Evolutionary conservation across 768 basidiomycete genomes (phyloP).

Genomic region (Russula compacta): DNA sequence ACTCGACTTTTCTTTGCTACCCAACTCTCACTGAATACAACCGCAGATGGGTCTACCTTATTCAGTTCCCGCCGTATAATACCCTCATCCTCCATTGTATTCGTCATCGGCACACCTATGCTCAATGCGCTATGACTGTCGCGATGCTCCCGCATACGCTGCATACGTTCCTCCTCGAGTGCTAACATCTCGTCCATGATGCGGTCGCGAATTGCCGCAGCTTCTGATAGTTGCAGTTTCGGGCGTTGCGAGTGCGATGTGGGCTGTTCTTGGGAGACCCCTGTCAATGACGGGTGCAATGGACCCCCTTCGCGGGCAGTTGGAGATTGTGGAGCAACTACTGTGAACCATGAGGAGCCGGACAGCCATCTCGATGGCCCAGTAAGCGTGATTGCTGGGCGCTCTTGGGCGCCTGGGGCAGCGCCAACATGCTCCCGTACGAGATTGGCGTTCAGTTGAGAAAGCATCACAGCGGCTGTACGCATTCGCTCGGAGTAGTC

Average conservation of each 20-base stretch:
- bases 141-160: slow-evolving; percentile 68
- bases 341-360: slow-evolving; percentile 24
- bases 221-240: slow-evolving; percentile 74
- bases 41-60: slow-evolving; percentile 91
- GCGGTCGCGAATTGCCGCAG: slow-evolving; percentile 81
- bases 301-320: slow-evolving; percentile 18
- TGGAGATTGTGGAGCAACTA: slow-evolving; percentile 8
- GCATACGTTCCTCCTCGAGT: slow-evolving; percentile 94
- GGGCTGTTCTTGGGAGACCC: slow-evolving; percentile 19
- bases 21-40: slow-evolving; percentile 96
- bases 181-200: slow-evolving; percentile 99
- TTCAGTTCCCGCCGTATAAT: slow-evolving; percentile 91
- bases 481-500: slow-evolving; percentile 99
- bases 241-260: slow-evolving; percentile 35
- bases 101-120: slow-evolving; percentile 23
- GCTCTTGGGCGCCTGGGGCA: slow-evolving; percentile 10
- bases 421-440: slow-evolving; percentile 43
- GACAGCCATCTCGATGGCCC: slow-evolving; percentile 26
- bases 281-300: slow-evolving; percentile 28
- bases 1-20: slow-evolving; percentile 90
- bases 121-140: slow-evolving; percentile 63
- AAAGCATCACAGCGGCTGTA: slow-evolving; percentile 96
- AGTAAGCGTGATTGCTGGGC: slow-evolving; percentile 7
- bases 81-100: slow-evolving; percentile 66
- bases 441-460: slow-evolving; percentile 84